These are phyloP conservation scores for Cicer chorassanicum DNA, from an alignment of 306 rosid species.

Conservation along the genomic window DNA sequence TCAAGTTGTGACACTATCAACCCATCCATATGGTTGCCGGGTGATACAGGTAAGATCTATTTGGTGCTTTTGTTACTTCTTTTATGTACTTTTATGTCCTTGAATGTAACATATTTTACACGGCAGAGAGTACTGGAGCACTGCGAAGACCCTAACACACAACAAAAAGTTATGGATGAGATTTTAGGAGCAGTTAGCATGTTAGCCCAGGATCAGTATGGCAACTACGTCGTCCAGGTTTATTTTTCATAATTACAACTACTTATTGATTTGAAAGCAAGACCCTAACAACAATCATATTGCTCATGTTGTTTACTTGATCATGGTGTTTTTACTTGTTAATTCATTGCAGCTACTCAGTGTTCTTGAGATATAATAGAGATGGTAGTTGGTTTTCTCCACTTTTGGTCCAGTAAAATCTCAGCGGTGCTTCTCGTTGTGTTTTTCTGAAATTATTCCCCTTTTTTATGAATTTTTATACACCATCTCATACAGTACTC, in stretches of 20 bases:
- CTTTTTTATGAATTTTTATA: background rate
- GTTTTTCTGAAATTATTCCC: background rate
- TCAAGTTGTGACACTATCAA: slow-evolving; percentile 89
- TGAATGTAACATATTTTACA: slow-evolving; percentile 10
- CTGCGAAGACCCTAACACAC: slow-evolving; percentile 72
- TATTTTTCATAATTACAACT: slow-evolving; percentile 34
- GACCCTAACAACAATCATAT: background rate
- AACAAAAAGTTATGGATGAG: slow-evolving; percentile 91
- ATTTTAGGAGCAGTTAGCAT: slow-evolving; percentile 50
- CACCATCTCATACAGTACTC: background rate
- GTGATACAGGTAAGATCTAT: slow-evolving; percentile 75
- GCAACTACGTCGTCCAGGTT: slow-evolving; percentile 97
- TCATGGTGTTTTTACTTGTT: slow-evolving; percentile 1
- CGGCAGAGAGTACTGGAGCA: slow-evolving; percentile 93
- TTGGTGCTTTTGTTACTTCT: background rate
- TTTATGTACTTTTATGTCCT: background rate
- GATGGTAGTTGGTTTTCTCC: slow-evolving; percentile 3
- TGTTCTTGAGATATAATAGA: slow-evolving; percentile 7
- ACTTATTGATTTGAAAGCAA: slow-evolving; percentile 2
- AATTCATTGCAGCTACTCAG: slow-evolving; percentile 1
- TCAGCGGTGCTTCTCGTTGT: background rate
- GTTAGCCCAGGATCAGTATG: slow-evolving; percentile 98
- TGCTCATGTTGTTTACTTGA: slow-evolving; percentile 8
- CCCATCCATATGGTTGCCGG: slow-evolving; percentile 98
- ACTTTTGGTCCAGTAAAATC: slow-evolving; percentile 4